Evolutionary conservation across 1,139 yeast species (phyloP).

Genomic region (Kodamaea derodonti): DNA sequence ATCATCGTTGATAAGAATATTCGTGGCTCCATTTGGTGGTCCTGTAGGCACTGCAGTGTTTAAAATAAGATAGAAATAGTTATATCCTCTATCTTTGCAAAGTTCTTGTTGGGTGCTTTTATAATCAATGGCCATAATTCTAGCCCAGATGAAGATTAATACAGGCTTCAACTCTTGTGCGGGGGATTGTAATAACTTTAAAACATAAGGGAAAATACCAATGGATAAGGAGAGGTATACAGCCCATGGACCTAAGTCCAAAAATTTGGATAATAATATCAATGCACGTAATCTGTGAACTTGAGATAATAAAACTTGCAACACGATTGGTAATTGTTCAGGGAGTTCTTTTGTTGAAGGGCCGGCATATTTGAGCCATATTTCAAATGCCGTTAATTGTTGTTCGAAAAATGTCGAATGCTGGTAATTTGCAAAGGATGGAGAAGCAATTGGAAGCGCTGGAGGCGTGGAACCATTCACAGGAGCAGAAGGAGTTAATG

Average conservation of each 20-base stretch:
- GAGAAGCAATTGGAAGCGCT: constrained; percentile 18
- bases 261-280: constrained; percentile 74
- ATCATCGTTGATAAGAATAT: constrained; percentile 55
- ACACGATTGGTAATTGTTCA: constrained; percentile 88
- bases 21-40: constrained; percentile 20
- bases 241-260: constrained; percentile 97
- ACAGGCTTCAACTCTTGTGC: constrained; percentile 95
- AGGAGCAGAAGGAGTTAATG: neutral
- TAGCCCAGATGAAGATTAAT: constrained; percentile 92
- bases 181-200: constrained; percentile 86
- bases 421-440: constrained; percentile 51
- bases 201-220: constrained; percentile 93
- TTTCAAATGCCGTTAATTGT: constrained; percentile 91
- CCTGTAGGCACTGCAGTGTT: constrained; percentile 25
- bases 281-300: constrained; percentile 90
- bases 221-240: constrained; percentile 88
- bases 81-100: constrained; percentile 86
- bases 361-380: constrained; percentile 87
- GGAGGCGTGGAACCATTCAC: neutral
- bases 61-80: constrained; percentile 78
- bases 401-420: constrained; percentile 94
- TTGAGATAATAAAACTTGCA: constrained; percentile 89
- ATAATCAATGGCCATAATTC: constrained; percentile 94
- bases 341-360: constrained; percentile 85
- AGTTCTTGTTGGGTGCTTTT: constrained; percentile 88